phyloP scores from a whole-genome alignment of 2,329 filamentous ascomycete species.

The Fusarium sp. region DNA sequence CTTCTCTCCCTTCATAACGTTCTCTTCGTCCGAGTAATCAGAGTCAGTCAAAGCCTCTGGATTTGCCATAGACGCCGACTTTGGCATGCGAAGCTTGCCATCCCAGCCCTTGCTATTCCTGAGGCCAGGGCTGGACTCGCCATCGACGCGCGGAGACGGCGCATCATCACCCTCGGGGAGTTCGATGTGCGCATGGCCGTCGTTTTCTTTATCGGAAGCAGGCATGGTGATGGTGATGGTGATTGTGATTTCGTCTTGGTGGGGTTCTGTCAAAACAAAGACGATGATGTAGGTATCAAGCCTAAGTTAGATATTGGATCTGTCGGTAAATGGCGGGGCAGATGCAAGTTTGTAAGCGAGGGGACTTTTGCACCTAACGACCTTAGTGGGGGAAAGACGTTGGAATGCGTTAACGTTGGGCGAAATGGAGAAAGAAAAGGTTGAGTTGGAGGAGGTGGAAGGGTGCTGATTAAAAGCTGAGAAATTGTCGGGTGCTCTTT shows the following conservation, averaged over 20 bases:
- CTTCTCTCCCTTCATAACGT: slow-evolving; percentile 76
- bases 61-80: slow-evolving; percentile 71
- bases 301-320: not conserved
- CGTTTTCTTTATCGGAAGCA: slow-evolving; percentile 53
- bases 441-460: not conserved
- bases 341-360: slow-evolving; percentile 25
- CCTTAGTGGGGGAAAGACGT: not conserved
- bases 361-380: slow-evolving; percentile 10
- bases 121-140: slow-evolving; percentile 60
- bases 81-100: slow-evolving; percentile 81
- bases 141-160: slow-evolving; percentile 54
- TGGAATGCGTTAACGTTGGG: not conserved
- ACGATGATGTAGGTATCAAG: slow-evolving; percentile 30
- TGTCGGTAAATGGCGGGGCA: slow-evolving; percentile 30
- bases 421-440: not conserved
- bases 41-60: slow-evolving; percentile 86
- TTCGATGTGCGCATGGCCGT: slow-evolving; percentile 60
- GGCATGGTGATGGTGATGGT: slow-evolving; percentile 58
- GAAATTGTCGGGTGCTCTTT: slow-evolving; percentile 9
- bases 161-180: slow-evolving; percentile 60
- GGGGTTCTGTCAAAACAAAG: not conserved
- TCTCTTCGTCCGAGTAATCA: slow-evolving; percentile 81
- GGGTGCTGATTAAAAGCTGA: slow-evolving; percentile 22
- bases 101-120: slow-evolving; percentile 81
- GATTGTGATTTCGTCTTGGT: slow-evolving; percentile 12